Base-by-base conservation (phyloP, 2,329 filamentous ascomycete genomes). In the Bipolaris gigantea region DNA sequence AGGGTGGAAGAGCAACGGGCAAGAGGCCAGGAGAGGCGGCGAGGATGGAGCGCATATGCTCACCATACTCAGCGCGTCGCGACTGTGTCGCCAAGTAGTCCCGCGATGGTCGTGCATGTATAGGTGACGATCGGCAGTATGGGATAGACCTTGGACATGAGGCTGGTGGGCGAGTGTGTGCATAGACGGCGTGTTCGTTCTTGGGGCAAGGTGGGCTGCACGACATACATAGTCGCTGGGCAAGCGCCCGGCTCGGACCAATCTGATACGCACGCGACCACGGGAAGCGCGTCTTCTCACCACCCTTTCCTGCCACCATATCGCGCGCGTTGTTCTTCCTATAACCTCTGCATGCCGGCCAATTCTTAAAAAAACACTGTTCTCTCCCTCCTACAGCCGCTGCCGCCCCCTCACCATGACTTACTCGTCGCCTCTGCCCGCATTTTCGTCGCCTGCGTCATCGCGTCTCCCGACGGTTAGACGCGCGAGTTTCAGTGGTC, bases 261-360 rank as follows among this genome's bases (percentile, higher is more conserved):
- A 53, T 48, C 39, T 54, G 40, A 50, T 48, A 57, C 56, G 44
- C 45, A 56, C 57, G 54, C 55, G 57, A 50, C 55, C 55, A 50
- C 42, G 15, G 44, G 40, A 51, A 51, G 53, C 57, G 57, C 57
- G 57, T n/a, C 54, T 55, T 57, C 55, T 47, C 51, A 52, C 45
- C 48, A 49, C 47, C 53, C 57, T 50, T 68, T 59, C 68, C 66
- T 66, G 63, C 66, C 65, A 69, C 66, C 57, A 64, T 53, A 47
- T 60, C 62, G 48, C 47, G 38, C 56, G 57, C 52, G 53, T 58
- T 57, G 48, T 48, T 55, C 52, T 62, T 55, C 35, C 53, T 53
- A 48, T 55, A 54, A 43, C 36, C 16, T 39, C 46, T 47, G 35
- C 51, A 57, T 60, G 59, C 43, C 44, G 60, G 59, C 56, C 53